Evolutionary conservation across 495 filamentous ascomycete species (phyloP).

Genomic region (Daldinia bambusicola): DNA sequence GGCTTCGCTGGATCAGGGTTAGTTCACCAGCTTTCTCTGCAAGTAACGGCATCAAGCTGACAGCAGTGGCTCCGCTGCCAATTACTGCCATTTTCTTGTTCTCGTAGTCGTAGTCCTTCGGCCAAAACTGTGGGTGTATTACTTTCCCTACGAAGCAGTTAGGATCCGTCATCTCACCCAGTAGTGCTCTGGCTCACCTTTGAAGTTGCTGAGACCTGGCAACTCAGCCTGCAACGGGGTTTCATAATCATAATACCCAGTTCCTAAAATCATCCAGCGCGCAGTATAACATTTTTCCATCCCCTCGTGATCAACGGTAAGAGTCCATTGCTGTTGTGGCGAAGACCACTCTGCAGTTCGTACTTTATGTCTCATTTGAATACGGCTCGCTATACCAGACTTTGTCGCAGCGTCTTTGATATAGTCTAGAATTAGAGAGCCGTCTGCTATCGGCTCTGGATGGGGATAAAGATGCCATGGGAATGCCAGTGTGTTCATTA

Average conservation of each 20-base stretch:
- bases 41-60: constrained; percentile 49
- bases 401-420: constrained; percentile 62
- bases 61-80: constrained; percentile 59
- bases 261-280: neutral
- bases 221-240: neutral
- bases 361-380: constrained; percentile 50
- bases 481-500: constrained; percentile 70
- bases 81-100: constrained; percentile 57
- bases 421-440: constrained; percentile 65
- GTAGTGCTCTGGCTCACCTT: neutral
- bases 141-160: constrained; percentile 45
- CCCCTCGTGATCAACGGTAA: neutral
- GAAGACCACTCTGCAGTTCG: neutral
- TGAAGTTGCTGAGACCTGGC: neutral
- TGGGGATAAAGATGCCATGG: constrained; percentile 67
- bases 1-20: neutral
- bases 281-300: neutral
- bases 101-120: constrained; percentile 57
- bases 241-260: neutral
- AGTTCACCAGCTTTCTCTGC: neutral
- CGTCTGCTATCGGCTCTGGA: constrained; percentile 65
- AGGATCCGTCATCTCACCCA: neutral
- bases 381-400: constrained; percentile 66
- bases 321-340: neutral
- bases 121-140: constrained; percentile 67